These are phyloP conservation scores for Haplosporangium gracile DNA, from an alignment of 192 early-diverging fungal genomes.

Conservation along the genomic window DNA sequence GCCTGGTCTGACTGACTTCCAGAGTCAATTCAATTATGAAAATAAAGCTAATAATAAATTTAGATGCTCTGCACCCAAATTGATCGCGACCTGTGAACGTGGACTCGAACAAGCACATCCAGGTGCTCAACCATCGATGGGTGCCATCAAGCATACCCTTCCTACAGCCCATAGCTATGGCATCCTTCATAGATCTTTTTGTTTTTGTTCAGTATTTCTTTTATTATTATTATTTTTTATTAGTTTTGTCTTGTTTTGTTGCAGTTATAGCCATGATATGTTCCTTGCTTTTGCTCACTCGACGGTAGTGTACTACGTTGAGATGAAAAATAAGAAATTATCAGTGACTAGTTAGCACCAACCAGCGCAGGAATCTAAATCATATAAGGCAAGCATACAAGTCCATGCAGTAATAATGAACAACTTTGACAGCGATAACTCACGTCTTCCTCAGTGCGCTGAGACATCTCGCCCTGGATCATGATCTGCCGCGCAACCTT, in stretches of 20 bases:
- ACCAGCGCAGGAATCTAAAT: background rate
- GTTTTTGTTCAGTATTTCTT: background rate
- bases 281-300: background rate
- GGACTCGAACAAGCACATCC: background rate
- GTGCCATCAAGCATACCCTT: background rate
- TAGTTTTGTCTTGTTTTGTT: background rate
- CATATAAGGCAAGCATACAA: background rate
- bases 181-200: background rate
- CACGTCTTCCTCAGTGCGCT: slow-evolving; percentile 37
- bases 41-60: background rate
- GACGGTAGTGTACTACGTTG: slow-evolving; percentile 39
- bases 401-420: background rate
- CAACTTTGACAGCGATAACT: background rate
- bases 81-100: background rate
- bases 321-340: background rate
- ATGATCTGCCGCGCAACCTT: slow-evolving; percentile 57
- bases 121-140: background rate
- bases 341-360: background rate
- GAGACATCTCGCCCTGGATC: slow-evolving; percentile 39
- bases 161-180: background rate
- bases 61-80: background rate
- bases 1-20: background rate
- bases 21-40: background rate
- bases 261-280: background rate
- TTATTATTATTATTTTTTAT: slow-evolving; percentile 10